Evolutionary conservation across 805 yeast genomes (phyloP).

Genomic region (Kodamaea fukazawae): DNA sequence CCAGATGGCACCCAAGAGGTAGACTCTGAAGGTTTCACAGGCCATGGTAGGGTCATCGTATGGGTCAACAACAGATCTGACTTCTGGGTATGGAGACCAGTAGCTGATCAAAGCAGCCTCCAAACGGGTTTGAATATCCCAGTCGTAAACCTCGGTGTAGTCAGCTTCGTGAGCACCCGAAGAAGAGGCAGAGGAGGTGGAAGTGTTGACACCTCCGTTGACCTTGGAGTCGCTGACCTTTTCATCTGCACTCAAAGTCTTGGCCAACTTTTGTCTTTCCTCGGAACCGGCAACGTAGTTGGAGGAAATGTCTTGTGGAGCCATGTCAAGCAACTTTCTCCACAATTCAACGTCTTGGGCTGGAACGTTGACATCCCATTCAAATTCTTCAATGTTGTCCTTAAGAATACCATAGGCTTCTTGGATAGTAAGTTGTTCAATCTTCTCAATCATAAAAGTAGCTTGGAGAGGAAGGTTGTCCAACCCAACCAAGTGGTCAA

Average conservation of each 20-base stretch:
- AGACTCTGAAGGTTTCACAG: slow-evolving; percentile 54
- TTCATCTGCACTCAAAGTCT: too few relatives aligned
- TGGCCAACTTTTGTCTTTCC: too few relatives aligned
- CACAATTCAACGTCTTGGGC: slow-evolving; percentile 24
- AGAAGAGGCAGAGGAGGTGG: too few relatives aligned
- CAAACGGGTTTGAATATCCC: slow-evolving; percentile 33
- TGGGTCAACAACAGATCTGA: slow-evolving; percentile 41
- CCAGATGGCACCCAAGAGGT: slow-evolving; percentile 51
- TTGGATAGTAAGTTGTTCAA: slow-evolving; percentile 30
- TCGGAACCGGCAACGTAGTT: too few relatives aligned
- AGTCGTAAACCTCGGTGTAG: slow-evolving; percentile 18
- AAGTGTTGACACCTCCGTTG: too few relatives aligned
- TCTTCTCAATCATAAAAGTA: slow-evolving; percentile 41
- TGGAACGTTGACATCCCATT: slow-evolving; percentile 34
- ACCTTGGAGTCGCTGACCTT: too few relatives aligned
- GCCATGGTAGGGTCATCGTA: slow-evolving; percentile 49
- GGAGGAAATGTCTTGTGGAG: not conserved
- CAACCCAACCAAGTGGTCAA: slow-evolving; percentile 22
- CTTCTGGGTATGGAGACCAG: slow-evolving; percentile 43
- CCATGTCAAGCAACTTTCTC: slow-evolving; percentile 16
- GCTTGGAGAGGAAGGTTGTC: slow-evolving; percentile 30
- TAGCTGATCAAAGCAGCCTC: slow-evolving; percentile 39
- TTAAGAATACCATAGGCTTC: slow-evolving; percentile 41
- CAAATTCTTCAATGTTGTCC: slow-evolving; percentile 39
- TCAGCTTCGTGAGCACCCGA: too few relatives aligned